phyloP scores from a whole-genome alignment of 352 stramenopile species.

The Phytophthora hybrid region DNA sequence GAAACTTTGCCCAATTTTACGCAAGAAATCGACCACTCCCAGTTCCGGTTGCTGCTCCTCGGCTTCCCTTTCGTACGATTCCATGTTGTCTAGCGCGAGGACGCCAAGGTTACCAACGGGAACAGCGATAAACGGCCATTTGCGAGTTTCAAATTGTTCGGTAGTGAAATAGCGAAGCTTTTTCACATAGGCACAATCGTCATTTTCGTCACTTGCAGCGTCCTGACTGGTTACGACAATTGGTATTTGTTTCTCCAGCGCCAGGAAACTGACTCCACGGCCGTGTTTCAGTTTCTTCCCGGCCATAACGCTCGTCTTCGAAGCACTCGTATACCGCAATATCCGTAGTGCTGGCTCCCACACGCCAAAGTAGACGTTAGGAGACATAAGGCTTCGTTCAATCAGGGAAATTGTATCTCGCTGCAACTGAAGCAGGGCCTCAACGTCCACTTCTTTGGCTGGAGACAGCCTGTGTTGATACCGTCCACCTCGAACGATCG shows the following conservation, averaged over 20 bases:
- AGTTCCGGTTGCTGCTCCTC: constrained; percentile 67
- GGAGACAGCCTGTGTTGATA: constrained; percentile 32
- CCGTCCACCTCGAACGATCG: constrained; percentile 6
- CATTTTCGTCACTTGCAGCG: constrained; percentile 5
- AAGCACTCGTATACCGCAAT: constrained; percentile 65
- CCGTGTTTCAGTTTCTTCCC: constrained; percentile 67
- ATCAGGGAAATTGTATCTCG: constrained; percentile 44
- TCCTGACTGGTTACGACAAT: constrained; percentile 50
- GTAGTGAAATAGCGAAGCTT: constrained; percentile 55
- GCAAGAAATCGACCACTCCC: constrained; percentile 80
- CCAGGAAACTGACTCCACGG: constrained; percentile 65
- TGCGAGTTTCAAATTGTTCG: constrained; percentile 22
- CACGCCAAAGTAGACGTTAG: constrained; percentile 72
- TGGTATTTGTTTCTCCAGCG: constrained; percentile 46
- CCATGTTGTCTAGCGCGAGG: constrained; percentile 72
- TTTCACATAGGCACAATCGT: constrained; percentile 2
- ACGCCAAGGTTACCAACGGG: constrained; percentile 58
- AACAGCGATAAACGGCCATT: constrained; percentile 77
- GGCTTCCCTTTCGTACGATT: constrained; percentile 51
- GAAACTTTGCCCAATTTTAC: constrained; percentile 47
- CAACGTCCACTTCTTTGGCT: constrained; percentile 53
- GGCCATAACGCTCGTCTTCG: constrained; percentile 60
- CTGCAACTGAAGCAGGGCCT: constrained; percentile 52
- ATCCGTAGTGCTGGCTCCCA: constrained; percentile 57
- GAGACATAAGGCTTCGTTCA: constrained; percentile 39